Base-by-base conservation (phyloP, 75 land plant genomes). In the Cryptomeria japonica region DNA sequence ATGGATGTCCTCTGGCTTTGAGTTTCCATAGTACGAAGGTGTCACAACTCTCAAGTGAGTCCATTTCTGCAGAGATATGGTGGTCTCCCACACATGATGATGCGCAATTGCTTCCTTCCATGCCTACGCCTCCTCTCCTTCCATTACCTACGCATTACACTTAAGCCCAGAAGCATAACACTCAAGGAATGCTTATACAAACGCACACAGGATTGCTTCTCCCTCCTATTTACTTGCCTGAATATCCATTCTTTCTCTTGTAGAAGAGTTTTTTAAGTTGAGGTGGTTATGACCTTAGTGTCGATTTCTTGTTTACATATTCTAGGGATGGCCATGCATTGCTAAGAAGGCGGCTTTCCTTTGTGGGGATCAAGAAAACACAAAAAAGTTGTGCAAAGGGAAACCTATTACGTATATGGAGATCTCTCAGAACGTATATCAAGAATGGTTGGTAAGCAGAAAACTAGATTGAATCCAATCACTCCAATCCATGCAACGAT, bases 1-100 rank as follows among this genome's bases (percentile, higher is more conserved):
- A 64, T n/a, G 78, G 76, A 25, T 88, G 72, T 41, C 73, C 68
- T 13, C 6, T 88, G 77, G 51, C 64, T 75, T 15, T 34, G 77
- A 37, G 90, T 68, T 36, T 87, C 86, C 12, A 55, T 70, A 51
- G 25, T 15, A 96, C 87, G 86, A 95, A 87, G 75, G 96, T 79
- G 44, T 91, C 95, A 83, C 95, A 95, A 88, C 46, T 93, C 89
- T 25, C 79, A 14, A 95, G 89, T 18, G 93, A 75, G 73, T 89
- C 87, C 80, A 94, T 89, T 86, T 95, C 91, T 39, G 91, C 84
- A 2, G 88, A 15, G 86, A 87, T 90, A 92, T 31, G 80, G 80
- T 84, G 84, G 83, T 34, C 88, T 86, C 44, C 93, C 92, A 31
- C 93, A 91, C 80, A 86, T 86, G 78, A 75, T 87, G 90, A 78